Evolutionary conservation across 148 eudicot species (phyloP).

Genomic region (Diospyros kaki): DNA sequence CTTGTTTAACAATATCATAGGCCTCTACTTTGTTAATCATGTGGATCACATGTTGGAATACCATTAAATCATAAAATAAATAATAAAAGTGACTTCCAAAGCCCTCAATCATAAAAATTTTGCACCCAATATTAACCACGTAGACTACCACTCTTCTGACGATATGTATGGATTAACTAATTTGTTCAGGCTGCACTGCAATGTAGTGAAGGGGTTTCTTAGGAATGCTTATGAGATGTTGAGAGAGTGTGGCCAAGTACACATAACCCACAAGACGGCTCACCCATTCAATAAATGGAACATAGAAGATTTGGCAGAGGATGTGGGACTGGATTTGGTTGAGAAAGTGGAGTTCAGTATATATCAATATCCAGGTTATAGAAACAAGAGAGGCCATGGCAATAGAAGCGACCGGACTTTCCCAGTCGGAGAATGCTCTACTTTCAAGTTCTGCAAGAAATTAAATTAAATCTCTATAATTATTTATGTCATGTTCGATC

Average conservation of each 20-base stretch:
- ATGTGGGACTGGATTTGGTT: constrained; percentile 16
- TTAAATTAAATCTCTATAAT: no score
- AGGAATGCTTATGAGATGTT: constrained; percentile 23
- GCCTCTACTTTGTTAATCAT: no score
- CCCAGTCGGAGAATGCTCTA: constrained; percentile 24
- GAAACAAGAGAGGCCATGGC: constrained; percentile 25
- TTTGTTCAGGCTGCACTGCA: constrained; percentile 18
- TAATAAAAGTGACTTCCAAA: no score
- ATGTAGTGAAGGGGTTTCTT: constrained; percentile 25
- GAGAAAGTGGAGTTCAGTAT: constrained; percentile 2
- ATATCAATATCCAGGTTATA: constrained; percentile 28
- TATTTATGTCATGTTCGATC: no score
- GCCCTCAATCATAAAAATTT: no score
- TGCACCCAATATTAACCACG: no score
- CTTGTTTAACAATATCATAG: no score
- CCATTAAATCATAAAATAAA: no score
- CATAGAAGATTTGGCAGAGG: constrained; percentile 16
- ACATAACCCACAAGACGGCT: constrained; percentile 39
- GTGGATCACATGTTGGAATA: no score
- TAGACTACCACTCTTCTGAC: no score
- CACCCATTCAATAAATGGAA: constrained; percentile 27
- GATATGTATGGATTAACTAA: not conserved
- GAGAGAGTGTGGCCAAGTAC: constrained; percentile 20
- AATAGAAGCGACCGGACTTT: constrained; percentile 9
- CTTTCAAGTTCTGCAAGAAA: constrained; percentile 18